Percentiles rank a stretch among this genome's conserved stretches.
These are phyloP conservation scores for Mrakiaceae sp. DNA, from an alignment of 1,284 basidiomycete genomes.

Conservation along the genomic window DNA sequence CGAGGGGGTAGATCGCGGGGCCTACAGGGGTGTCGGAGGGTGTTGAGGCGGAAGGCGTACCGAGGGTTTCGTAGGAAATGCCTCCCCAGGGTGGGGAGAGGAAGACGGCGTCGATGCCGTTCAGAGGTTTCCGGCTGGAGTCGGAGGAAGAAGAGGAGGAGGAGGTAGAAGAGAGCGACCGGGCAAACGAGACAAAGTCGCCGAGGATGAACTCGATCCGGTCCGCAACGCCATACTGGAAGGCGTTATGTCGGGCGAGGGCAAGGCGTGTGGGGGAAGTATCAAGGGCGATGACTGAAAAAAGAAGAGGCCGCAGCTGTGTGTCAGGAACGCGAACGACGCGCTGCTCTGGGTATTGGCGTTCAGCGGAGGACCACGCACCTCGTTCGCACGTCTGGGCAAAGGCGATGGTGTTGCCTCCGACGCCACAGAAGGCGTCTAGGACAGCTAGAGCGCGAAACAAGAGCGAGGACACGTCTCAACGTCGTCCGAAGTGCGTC, in stretches of 20 bases:
- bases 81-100: conserved; percentile 91
- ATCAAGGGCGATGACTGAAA: conserved; percentile 80
- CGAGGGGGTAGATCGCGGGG: conserved; percentile 55
- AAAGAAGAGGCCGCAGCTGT: conserved; percentile 31
- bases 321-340: conserved; percentile 29
- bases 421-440: conserved; percentile 95
- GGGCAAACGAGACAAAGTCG: conserved; percentile 72
- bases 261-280: conserved; percentile 68
- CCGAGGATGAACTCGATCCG: conserved; percentile 86
- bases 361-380: conserved; percentile 26
- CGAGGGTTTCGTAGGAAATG: conserved; percentile 48
- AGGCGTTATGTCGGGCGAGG: conserved; percentile 81
- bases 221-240: conserved; percentile 84
- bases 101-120: conserved; percentile 72
- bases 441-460: conserved; percentile 41
- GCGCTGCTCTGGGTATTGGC: conserved; percentile 34
- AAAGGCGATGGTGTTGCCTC: conserved; percentile 95
- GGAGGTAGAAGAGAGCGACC: conserved; percentile 75
- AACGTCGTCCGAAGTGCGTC: neutral
- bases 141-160: conserved; percentile 60
- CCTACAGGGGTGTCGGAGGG: conserved; percentile 20
- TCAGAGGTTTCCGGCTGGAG: conserved; percentile 19
- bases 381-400: conserved; percentile 86
- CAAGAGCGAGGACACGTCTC: neutral
- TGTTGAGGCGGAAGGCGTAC: neutral